These are phyloP conservation scores for Rubia yunnanensis DNA, from an alignment of 257 asterid species.

Conservation along the genomic window DNA sequence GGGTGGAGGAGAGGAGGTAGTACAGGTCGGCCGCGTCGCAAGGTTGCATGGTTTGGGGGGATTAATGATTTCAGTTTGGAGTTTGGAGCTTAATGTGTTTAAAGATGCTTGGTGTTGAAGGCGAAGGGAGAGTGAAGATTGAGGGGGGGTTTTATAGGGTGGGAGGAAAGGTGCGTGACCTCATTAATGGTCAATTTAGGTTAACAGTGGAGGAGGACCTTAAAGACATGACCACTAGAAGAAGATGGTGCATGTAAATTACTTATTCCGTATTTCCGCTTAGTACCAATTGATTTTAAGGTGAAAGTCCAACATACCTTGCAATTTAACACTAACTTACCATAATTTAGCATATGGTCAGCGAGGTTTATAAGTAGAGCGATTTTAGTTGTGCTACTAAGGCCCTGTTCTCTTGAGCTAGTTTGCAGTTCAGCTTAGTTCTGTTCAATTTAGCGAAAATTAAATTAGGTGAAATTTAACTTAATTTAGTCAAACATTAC, in stretches of 20 bases:
- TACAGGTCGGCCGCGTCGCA: slow-evolving; percentile 50
- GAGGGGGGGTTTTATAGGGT: slow-evolving; percentile 49
- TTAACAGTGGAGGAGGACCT: slow-evolving; percentile 42
- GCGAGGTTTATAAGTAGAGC: too few relatives aligned
- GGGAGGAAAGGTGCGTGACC: slow-evolving; percentile 27
- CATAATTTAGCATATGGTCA: too few relatives aligned
- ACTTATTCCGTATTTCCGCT: too few relatives aligned
- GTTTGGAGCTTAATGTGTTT: slow-evolving; percentile 14
- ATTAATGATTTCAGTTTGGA: background rate
- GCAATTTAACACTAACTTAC: too few relatives aligned
- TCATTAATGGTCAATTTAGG: slow-evolving; percentile 25
- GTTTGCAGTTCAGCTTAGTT: too few relatives aligned
- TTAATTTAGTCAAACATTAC: too few relatives aligned
- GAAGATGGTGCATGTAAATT: slow-evolving; percentile 30
- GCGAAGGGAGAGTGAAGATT: slow-evolving; percentile 37
- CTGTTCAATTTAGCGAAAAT: too few relatives aligned
- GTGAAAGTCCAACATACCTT: too few relatives aligned
- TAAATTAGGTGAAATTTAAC: too few relatives aligned
- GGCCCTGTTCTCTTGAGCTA: too few relatives aligned
- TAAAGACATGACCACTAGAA: slow-evolving; percentile 34
- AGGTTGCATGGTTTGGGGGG: slow-evolving; percentile 44
- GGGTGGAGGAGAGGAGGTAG: slow-evolving; percentile 45
- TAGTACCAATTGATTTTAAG: too few relatives aligned
- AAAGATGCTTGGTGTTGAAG: slow-evolving; percentile 23
- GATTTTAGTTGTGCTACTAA: too few relatives aligned